A percentile compares a stretch with the other conserved stretches of the same genome.
phyloP scores from a whole-genome alignment of 805 yeast species.

The Nakazawaea ernobii region DNA sequence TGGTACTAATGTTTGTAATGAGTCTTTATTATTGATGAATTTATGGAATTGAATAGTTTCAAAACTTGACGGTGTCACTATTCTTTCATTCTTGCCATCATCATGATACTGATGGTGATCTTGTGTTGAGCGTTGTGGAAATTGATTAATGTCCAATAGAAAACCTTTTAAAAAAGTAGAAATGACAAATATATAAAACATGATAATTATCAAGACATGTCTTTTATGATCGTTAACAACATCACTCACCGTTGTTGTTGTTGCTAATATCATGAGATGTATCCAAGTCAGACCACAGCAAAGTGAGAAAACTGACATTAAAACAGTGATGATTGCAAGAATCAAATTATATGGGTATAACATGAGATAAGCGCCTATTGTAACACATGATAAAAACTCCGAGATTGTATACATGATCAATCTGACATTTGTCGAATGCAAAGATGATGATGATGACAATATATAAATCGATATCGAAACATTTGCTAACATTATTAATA shows the following conservation, averaged over 20 bases:
- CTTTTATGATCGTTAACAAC: neutral
- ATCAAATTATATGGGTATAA: neutral
- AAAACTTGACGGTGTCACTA: neutral
- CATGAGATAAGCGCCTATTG: too few species aligned
- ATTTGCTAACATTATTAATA: neutral
- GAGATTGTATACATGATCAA: neutral
- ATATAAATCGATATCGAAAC: neutral
- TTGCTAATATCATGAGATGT: neutral
- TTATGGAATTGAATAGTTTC: neutral
- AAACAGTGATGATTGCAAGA: neutral
- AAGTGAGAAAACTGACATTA: neutral
- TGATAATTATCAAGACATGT: neutral
- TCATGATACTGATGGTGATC: too few species aligned
- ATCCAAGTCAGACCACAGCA: slow-evolving; percentile 2
- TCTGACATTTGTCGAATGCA: too few species aligned
- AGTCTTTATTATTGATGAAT: slow-evolving; percentile 9
- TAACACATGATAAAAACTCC: neutral
- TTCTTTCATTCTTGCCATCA: neutral
- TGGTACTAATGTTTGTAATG: slow-evolving; percentile 9
- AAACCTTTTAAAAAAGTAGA: neutral
- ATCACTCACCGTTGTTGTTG: neutral
- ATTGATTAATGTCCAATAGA: neutral
- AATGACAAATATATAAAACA: neutral
- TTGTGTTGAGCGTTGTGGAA: neutral
- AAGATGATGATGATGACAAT: neutral